A percentile compares a stretch with the other conserved stretches of the same genome.
Conservation (phyloP, 2,329 filamentous ascomycete genomes). For the Bipolaris zeicola region DNA sequence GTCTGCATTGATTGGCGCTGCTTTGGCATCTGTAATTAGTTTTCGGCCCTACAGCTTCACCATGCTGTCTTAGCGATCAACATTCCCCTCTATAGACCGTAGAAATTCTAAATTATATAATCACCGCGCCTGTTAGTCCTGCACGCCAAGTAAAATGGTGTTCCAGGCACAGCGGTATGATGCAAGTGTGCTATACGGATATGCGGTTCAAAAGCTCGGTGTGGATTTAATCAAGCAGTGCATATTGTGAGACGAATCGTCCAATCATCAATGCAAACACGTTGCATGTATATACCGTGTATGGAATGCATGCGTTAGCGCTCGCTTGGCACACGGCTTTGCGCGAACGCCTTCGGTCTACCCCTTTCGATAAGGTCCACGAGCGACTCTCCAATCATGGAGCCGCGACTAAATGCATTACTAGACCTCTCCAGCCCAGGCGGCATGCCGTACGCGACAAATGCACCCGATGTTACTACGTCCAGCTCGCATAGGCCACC, state of each 20-base stretch:
- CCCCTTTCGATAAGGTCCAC: constrained; percentile 12
- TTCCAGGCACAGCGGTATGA: neutral
- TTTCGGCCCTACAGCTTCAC: constrained; percentile 1
- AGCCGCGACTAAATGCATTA: constrained; percentile 13
- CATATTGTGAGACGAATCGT: neutral
- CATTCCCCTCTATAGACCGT: constrained; percentile 8
- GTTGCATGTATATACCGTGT: neutral
- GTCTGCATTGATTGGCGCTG: constrained; percentile 12
- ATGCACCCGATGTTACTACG: neutral
- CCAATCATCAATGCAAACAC: neutral
- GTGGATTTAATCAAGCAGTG: neutral
- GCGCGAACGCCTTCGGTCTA: constrained; percentile 10
- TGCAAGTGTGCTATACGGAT: neutral
- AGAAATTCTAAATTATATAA: neutral
- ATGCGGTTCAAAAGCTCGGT: neutral
- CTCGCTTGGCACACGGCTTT: constrained; percentile 9
- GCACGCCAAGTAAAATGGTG: neutral
- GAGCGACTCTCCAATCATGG: constrained; percentile 15
- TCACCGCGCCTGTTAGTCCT: neutral
- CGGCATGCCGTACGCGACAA: constrained; percentile 1
- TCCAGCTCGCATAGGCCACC: constrained; percentile 5
- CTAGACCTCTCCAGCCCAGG: constrained; percentile 11
- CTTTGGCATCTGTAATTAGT: constrained; percentile 4
- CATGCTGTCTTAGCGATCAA: neutral
- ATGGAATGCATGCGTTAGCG: constrained; percentile 8